Conservation (phyloP, 495 filamentous ascomycete genomes). For the Podospora pseudocomata region DNA sequence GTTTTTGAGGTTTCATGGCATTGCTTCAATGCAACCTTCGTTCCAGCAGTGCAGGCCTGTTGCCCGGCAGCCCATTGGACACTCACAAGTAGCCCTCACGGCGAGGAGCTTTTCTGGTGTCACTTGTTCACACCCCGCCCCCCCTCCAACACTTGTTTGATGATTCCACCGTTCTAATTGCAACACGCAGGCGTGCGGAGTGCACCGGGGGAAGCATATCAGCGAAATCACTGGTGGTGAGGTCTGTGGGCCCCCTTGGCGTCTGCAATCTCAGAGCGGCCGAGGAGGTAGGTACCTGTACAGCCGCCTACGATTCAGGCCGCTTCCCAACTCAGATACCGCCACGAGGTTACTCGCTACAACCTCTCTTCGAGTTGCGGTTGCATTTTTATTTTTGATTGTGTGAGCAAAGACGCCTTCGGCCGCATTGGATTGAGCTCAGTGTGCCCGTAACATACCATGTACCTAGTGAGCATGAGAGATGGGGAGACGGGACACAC, state of each 20-base stretch:
- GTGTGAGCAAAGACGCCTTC: neutral
- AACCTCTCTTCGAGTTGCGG: neutral
- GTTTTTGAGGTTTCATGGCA: constrained; percentile 13
- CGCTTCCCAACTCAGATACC: constrained; percentile 26
- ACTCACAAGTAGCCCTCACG: neutral
- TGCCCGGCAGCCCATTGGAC: constrained; percentile 3
- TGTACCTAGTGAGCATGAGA: too few species aligned
- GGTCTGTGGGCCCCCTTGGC: constrained; percentile 22
- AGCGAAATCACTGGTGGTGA: constrained; percentile 12
- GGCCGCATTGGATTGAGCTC: neutral
- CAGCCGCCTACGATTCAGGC: constrained; percentile 23
- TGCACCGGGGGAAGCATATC: neutral
- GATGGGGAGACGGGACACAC: neutral
- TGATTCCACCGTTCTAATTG: too few species aligned
- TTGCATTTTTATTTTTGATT: neutral
- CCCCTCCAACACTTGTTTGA: neutral
- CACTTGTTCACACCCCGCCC: neutral
- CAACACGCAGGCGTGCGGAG: neutral
- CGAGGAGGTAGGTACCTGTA: neutral
- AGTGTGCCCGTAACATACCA: too few species aligned
- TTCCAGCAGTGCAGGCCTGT: constrained; percentile 2
- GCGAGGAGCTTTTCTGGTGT: neutral
- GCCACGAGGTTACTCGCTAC: constrained; percentile 9
- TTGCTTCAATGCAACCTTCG: constrained; percentile 11
- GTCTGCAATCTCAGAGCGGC: constrained; percentile 16